Base-by-base conservation (phyloP, 177 flowering plant species). In the Vitis hybrid region DNA sequence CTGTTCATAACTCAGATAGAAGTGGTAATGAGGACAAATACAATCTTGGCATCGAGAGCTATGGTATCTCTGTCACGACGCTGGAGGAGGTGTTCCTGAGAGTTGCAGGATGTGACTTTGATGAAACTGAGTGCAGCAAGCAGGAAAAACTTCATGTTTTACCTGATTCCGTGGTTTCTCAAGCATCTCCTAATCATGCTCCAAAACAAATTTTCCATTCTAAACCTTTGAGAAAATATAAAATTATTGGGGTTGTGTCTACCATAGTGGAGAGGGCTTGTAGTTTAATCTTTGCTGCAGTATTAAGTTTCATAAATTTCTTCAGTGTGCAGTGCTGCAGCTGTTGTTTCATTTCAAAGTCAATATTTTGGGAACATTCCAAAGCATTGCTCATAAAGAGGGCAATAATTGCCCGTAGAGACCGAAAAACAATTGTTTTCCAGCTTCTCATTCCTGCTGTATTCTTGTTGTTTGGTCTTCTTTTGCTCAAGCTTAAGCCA, bases 1-100 rank as follows among this genome's bases (percentile, higher is more conserved):
- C 87, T 52, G 75, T 60, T 58, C 66, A 72, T 67, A 61, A 51
- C 69, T 68, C 72, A 5, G 82, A 68, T 69, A 59, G 67, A 13
- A 64, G 60, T 50, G 66, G 69, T 51, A 55, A 12, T 67, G 76
- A 76, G 66, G 85, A 74, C n/a, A 70, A 15, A 60, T 50, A 20
- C 66, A 55, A 64, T 70, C 48, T 71, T 75, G 92, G 93, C 58
- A 93, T 93, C 81, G 97, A 93, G 79, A 86, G 99, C 78, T 96
- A 87, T 77, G 99, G 99, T 61, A 92, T 96, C 51, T 96, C 99
- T 62, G 96, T 96, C 22, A 96, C 99, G 48, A 96, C 98, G 62
- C 80, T 96, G 71, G 99, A 96, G 83, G 99, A 96, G 77, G 98
- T 96, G 19, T 96, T 96, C 77, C 75, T 96, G 70, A 90, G 90